These are phyloP conservation scores for Kodamaea sagamina DNA, from an alignment of 805 yeast genomes.

Conservation along the genomic window DNA sequence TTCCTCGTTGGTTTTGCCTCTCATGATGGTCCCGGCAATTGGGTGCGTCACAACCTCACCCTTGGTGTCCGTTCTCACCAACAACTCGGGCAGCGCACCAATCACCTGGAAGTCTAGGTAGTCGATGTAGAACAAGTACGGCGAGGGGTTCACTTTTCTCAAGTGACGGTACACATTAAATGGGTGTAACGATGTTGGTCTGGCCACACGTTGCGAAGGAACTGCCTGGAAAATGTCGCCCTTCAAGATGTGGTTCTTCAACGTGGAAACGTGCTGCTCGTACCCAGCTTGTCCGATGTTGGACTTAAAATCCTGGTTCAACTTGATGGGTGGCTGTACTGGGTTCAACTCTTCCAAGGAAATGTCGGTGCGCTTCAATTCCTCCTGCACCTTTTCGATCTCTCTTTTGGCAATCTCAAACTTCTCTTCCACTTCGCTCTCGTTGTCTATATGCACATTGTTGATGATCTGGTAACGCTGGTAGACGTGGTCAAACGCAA, in stretches of 20 bases:
- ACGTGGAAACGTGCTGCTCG: conserved; percentile 71
- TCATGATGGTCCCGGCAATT: conserved; percentile 92
- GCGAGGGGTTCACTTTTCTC: conserved; percentile 96
- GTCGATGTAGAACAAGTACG: conserved; percentile 93
- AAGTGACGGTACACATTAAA: conserved; percentile 94
- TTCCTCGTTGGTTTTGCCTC: conserved; percentile 90
- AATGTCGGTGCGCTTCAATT: conserved; percentile 45
- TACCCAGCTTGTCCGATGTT: conserved; percentile 95
- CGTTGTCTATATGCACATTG: conserved; percentile 56
- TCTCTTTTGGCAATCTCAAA: conserved; percentile 55
- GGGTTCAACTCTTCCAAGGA: conserved; percentile 59
- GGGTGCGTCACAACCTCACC: conserved; percentile 90
- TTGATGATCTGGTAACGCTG: conserved; percentile 90
- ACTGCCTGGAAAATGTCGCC: conserved; percentile 98
- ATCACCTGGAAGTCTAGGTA: conserved; percentile 89
- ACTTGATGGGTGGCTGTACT: conserved; percentile 68
- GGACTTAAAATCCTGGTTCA: conserved; percentile 72
- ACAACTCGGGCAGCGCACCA: conserved; percentile 95
- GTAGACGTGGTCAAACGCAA: conserved; percentile 92
- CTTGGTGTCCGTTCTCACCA: conserved; percentile 75
- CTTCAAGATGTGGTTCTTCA: conserved; percentile 78
- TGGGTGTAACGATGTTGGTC: conserved; percentile 94
- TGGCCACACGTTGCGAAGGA: conserved; percentile 94
- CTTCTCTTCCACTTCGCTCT: conserved; percentile 36
- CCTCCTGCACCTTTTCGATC: conserved; percentile 56